These are phyloP conservation scores for Yarrowia yakushimensis DNA, from an alignment of 805 yeast genomes.

Conservation along the genomic window DNA sequence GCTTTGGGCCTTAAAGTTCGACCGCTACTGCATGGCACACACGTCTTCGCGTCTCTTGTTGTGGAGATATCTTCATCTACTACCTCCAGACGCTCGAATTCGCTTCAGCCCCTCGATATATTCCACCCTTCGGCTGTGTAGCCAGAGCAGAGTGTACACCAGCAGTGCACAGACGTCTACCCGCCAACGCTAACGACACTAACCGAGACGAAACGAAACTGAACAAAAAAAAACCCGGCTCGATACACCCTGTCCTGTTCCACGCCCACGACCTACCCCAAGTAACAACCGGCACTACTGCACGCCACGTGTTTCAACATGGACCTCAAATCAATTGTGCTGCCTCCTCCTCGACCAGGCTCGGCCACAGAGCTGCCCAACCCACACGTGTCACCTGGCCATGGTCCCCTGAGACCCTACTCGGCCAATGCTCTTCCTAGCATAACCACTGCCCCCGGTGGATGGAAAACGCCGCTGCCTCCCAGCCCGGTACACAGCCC, in stretches of 20 bases:
- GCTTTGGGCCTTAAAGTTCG: constrained; percentile 8
- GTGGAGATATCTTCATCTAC: constrained; percentile 5
- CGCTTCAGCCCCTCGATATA: background rate
- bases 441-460: constrained; percentile 11
- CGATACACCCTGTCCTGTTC: background rate
- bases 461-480: background rate
- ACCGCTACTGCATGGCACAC: constrained; percentile 17
- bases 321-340: constrained; percentile 24
- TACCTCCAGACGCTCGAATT: background rate
- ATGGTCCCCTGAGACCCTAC: constrained; percentile 9
- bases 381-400: constrained; percentile 1
- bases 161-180: background rate
- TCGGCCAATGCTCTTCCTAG: constrained; percentile 18
- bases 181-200: background rate
- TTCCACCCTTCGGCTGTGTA: background rate
- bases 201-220: background rate
- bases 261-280: background rate
- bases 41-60: constrained; percentile 23
- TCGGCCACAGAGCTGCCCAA: constrained; percentile 6
- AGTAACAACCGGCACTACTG: background rate
- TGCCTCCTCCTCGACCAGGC: constrained; percentile 22
- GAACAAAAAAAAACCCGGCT: too few relatives aligned
- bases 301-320: background rate
- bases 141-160: background rate
- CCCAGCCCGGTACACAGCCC: constrained; percentile 15